Conservation (phyloP, 2,329 filamentous ascomycete genomes). For the Aspergillus amoenus region DNA sequence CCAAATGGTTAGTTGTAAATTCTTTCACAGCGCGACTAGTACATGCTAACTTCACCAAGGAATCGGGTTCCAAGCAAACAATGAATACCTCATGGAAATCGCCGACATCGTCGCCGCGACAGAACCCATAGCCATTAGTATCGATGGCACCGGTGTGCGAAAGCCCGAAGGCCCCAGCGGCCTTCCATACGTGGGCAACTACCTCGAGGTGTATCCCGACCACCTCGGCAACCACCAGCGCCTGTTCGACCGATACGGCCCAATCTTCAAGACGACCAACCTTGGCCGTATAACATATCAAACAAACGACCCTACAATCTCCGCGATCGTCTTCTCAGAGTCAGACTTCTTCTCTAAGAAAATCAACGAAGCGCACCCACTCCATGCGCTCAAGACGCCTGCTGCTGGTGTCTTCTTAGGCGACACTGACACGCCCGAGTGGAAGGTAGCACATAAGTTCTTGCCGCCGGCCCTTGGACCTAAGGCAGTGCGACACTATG, state of each 20-base stretch:
- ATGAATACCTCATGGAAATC: conserved; percentile 14
- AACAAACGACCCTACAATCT: conserved; percentile 52
- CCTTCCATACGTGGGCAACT: conserved; percentile 50
- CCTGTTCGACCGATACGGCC: conserved; percentile 54
- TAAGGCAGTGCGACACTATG: conserved; percentile 62
- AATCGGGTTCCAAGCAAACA: conserved; percentile 21
- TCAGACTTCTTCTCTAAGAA: conserved; percentile 56
- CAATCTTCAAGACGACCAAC: conserved; percentile 54
- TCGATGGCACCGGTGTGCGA: conserved; percentile 31
- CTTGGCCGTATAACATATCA: conserved; percentile 52
- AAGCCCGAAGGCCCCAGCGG: conserved; percentile 24
- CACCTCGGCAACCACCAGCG: conserved; percentile 59
- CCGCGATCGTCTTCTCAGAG: conserved; percentile 51
- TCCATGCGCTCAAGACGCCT: conserved; percentile 27
- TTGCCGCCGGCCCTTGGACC: conserved; percentile 59
- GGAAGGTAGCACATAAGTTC: conserved; percentile 58
- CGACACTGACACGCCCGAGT: conserved; percentile 34
- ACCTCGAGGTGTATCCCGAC: conserved; percentile 57
- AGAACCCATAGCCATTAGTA: conserved; percentile 23
- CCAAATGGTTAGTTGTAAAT: conserved; percentile 21
- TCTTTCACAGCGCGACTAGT: not conserved
- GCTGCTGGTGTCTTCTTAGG: conserved; percentile 33
- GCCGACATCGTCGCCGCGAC: conserved; percentile 15
- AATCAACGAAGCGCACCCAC: conserved; percentile 40
- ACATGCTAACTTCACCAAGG: conserved; percentile 11